A percentile compares a stretch with the other conserved stretches of the same genome.
These are phyloP conservation scores for Ophiognomonia clavigignenti-juglandacearum DNA, from an alignment of 2,329 filamentous ascomycete species.

Conservation along the genomic window DNA sequence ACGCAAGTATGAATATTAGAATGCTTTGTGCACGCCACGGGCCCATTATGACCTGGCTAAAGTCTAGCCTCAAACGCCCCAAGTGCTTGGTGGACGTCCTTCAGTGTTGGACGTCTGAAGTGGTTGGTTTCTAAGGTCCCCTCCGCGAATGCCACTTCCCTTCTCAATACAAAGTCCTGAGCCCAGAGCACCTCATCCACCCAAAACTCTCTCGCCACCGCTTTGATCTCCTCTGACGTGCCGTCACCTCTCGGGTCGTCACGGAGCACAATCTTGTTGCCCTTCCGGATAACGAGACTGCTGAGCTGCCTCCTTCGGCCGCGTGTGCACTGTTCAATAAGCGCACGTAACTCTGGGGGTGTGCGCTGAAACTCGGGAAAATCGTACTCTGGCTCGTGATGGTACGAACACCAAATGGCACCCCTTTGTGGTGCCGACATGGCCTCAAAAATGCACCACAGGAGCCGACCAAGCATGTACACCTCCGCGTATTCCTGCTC, in stretches of 20 bases:
- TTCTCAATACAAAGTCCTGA: conserved; percentile 39
- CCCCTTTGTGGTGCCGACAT: conserved; percentile 52
- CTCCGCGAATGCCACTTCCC: conserved; percentile 30
- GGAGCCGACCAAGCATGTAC: conserved; percentile 56
- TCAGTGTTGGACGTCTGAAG: conserved; percentile 42
- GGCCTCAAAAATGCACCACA: conserved; percentile 61
- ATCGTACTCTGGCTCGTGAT: conserved; percentile 49
- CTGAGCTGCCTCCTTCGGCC: conserved; percentile 42
- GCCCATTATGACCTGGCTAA: background rate
- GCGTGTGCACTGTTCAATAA: conserved; percentile 49
- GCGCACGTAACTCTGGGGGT: conserved; percentile 36
- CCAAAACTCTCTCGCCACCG: conserved; percentile 42
- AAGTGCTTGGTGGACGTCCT: conserved; percentile 34
- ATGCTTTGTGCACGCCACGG: background rate
- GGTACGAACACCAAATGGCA: conserved; percentile 56
- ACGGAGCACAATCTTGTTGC: conserved; percentile 39
- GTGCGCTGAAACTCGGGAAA: conserved; percentile 49
- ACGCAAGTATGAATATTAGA: background rate
- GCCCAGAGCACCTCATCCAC: conserved; percentile 39
- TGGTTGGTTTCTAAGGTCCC: conserved; percentile 48
- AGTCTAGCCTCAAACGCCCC: conserved; percentile 13
- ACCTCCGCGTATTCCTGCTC: conserved; percentile 57
- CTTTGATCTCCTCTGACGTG: conserved; percentile 26
- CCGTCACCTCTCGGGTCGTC: conserved; percentile 23
- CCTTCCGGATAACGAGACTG: conserved; percentile 37